Percentiles rank a stretch among this genome's conserved stretches.
These are phyloP conservation scores for Mollisiaceae sp. DNA, from an alignment of 2,329 filamentous ascomycete genomes.

Conservation along the genomic window DNA sequence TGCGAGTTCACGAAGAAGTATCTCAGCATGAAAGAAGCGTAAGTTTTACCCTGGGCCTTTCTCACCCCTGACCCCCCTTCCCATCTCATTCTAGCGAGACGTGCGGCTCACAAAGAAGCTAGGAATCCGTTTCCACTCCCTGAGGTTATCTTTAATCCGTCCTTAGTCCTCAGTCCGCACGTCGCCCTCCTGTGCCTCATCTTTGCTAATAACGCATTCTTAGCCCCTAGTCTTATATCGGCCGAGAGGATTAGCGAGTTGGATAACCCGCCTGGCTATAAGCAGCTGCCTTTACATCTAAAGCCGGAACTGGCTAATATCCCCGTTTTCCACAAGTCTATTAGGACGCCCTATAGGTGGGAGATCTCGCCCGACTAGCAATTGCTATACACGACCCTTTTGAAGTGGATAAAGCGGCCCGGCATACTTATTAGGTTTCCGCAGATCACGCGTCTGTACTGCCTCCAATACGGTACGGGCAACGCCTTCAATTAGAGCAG, in stretches of 20 bases:
- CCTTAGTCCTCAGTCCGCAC: constrained; percentile 45
- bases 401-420: constrained; percentile 29
- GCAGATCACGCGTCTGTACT: constrained; percentile 31
- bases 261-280: constrained; percentile 33
- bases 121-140: constrained; percentile 41
- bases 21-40: constrained; percentile 20
- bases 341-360: constrained; percentile 2
- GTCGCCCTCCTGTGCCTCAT: constrained; percentile 43
- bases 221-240: constrained; percentile 6
- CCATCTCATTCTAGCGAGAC: constrained; percentile 15
- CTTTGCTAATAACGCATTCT: constrained; percentile 33
- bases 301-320: constrained; percentile 33
- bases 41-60: constrained; percentile 14
- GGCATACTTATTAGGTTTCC: constrained; percentile 29
- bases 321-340: constrained; percentile 30
- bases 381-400: constrained; percentile 33
- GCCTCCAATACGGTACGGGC: constrained; percentile 30
- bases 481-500: constrained; percentile 35
- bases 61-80: constrained; percentile 8
- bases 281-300: constrained; percentile 33
- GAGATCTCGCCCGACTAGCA: constrained; percentile 32
- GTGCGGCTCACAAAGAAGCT: constrained; percentile 16
- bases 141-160: constrained; percentile 45
- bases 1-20: constrained; percentile 28
- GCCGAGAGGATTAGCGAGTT: neutral